Evolutionary conservation across 2,329 filamentous ascomycete genomes (phyloP).

Genomic region (Curvularia lunata): DNA sequence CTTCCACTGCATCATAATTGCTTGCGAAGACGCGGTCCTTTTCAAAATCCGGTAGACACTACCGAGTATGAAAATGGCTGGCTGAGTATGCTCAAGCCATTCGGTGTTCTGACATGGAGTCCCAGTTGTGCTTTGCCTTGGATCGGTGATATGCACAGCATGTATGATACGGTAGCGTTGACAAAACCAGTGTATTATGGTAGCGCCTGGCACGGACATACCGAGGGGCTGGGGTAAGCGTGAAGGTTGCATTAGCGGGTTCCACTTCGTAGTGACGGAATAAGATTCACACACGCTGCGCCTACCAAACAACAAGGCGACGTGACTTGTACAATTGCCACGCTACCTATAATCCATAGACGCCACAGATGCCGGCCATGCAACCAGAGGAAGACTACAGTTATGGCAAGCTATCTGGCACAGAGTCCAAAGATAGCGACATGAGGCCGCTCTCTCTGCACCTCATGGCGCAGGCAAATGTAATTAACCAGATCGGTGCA

Average conservation of each 20-base stretch:
- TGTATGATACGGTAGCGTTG: slow-evolving; percentile 5
- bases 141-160: not conserved
- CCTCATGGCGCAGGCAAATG: not conserved
- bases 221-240: slow-evolving; percentile 10
- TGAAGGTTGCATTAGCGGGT: slow-evolving; percentile 19
- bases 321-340: not conserved
- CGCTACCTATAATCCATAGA: not conserved
- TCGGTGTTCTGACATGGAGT: not conserved
- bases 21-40: not conserved
- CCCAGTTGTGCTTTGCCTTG: not conserved
- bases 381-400: not conserved
- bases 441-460: not conserved
- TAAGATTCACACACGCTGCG: not conserved
- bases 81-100: not conserved
- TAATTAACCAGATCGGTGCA: not conserved
- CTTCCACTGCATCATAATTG: not conserved
- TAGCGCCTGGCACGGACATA: slow-evolving; percentile 16
- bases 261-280: not conserved
- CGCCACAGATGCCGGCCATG: not conserved
- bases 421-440: not conserved
- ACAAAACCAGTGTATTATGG: slow-evolving; percentile 19
- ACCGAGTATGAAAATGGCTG: not conserved
- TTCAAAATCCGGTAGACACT: not conserved
- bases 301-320: not conserved
- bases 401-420: not conserved